These are phyloP conservation scores for Fusarium napiforme DNA, from an alignment of 2,329 filamentous ascomycete genomes.

Conservation along the genomic window DNA sequence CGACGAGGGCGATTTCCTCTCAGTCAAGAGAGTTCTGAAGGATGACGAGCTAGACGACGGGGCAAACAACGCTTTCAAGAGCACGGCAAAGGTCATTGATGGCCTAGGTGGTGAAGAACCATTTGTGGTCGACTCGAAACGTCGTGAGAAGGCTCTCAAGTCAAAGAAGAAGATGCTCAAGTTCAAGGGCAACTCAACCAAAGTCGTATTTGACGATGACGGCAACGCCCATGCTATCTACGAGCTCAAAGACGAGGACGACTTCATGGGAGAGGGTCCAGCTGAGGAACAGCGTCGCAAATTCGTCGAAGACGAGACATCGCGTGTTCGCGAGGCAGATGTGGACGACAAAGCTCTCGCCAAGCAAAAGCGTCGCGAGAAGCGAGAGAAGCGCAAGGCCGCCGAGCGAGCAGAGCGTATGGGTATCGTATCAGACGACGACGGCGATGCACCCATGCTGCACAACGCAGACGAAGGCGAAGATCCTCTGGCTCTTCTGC, in stretches of 20 bases:
- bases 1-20: slow-evolving; percentile 81
- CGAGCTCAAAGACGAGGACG: slow-evolving; percentile 85
- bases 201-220: slow-evolving; percentile 92
- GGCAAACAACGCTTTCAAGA: slow-evolving; percentile 55
- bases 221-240: slow-evolving; percentile 87
- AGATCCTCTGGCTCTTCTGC: slow-evolving; percentile 63
- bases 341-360: slow-evolving; percentile 83
- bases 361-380: slow-evolving; percentile 81
- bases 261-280: slow-evolving; percentile 79
- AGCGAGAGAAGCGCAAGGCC: slow-evolving; percentile 78
- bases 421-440: slow-evolving; percentile 43
- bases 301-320: slow-evolving; percentile 81
- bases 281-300: slow-evolving; percentile 79
- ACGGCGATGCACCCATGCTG: slow-evolving; percentile 48
- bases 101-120: slow-evolving; percentile 77
- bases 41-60: slow-evolving; percentile 71
- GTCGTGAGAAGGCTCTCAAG: slow-evolving; percentile 92
- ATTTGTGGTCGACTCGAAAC: slow-evolving; percentile 90
- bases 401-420: slow-evolving; percentile 60
- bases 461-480: slow-evolving; percentile 46
- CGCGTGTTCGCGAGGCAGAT: slow-evolving; percentile 79
- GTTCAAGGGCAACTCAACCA: slow-evolving; percentile 86
- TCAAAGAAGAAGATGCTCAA: slow-evolving; percentile 95
- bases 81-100: slow-evolving; percentile 68
- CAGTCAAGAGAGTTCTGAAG: slow-evolving; percentile 87